Base-by-base conservation (phyloP, 2,329 filamentous ascomycete species). In the Cladosporium colombiae region DNA sequence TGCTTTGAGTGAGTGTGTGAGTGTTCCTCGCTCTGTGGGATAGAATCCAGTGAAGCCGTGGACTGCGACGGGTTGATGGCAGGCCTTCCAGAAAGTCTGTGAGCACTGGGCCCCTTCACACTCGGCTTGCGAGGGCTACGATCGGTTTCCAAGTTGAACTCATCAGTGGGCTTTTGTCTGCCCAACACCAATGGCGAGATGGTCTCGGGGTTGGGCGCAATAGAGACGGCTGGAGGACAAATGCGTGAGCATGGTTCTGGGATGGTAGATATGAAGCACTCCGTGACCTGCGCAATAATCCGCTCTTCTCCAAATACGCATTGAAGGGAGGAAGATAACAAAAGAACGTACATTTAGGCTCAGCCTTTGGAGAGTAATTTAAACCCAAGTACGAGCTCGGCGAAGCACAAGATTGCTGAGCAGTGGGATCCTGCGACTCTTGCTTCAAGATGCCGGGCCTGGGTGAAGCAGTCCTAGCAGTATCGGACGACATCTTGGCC, bases 371-470 rank as follows among this genome's bases (percentile, higher is more conserved):
- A 74, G 96, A 93, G 77, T 99, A 95, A 11, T 95, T 95, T n/a
- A 99, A 85, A 10, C 96, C 96, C 0, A 96, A 95, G 75, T 99
- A 95, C 84, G 98, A 99, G 60, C 97, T 72, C 18, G 74, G 74
- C 37, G 73, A 74, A 23, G 70, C 72, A 67, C 68, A 68, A 23
- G 70, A 67, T 14, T 23, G 23, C 13, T 31, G 27, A 18, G 14
- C 7, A 25, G 49, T 6, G 2, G 61, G 35, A 6, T 63, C 61
- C 13, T 65, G 69, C 13, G 70, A 67, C 14, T 70, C 68, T 29
- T 68, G 69, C 67, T 73, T 74, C 49, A 71, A 53, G 11, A 66
- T 65, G 31, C 52, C 69, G 16, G 68, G 59, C 16, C 69, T 61
- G 33, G 66, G 65, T n/a, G 66, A 62, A 35, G 65, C 50, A 60